Percentiles rank a stretch among this genome's conserved stretches.
Evolutionary conservation across 2,329 filamentous ascomycete species (phyloP).

Genomic region (Graphilbum sp.): DNA sequence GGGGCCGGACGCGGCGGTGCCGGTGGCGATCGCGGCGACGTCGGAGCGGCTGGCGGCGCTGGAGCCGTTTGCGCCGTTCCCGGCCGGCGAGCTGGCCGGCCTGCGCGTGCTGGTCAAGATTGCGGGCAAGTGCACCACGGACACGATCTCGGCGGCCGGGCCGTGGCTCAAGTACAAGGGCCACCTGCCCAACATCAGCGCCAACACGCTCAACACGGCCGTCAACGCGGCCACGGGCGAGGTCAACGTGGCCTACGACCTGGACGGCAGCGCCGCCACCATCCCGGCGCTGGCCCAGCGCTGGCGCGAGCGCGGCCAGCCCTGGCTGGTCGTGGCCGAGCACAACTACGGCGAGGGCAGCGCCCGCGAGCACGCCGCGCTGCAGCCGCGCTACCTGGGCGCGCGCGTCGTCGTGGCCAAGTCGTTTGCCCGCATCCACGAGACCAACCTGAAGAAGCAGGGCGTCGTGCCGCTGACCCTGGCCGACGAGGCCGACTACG

Average conservation of each 20-base stretch:
- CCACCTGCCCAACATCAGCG: slow-evolving; percentile 91
- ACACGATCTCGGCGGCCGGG: slow-evolving; percentile 93
- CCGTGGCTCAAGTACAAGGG: slow-evolving; percentile 99
- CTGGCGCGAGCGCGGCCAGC: slow-evolving; percentile 60
- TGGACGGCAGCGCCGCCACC: slow-evolving; percentile 54
- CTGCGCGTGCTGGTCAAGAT: slow-evolving; percentile 90
- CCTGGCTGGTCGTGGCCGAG: slow-evolving; percentile 92
- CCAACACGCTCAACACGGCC: slow-evolving; percentile 93
- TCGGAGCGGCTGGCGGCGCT: slow-evolving; percentile 82
- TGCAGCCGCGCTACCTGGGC: slow-evolving; percentile 72
- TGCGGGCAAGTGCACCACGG: slow-evolving; percentile 93
- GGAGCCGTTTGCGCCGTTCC: slow-evolving; percentile 80
- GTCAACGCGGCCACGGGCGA: slow-evolving; percentile 84
- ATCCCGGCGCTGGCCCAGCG: slow-evolving; percentile 76
- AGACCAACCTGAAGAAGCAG: slow-evolving; percentile 93
- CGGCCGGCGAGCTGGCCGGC: slow-evolving; percentile 52
- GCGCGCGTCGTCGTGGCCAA: slow-evolving; percentile 68
- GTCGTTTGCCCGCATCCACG: slow-evolving; percentile 78
- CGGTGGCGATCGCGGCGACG: slow-evolving; percentile 68
- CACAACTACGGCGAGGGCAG: slow-evolving; percentile 89
- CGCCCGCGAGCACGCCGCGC: slow-evolving; percentile 74
- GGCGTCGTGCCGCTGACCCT: slow-evolving; percentile 92
- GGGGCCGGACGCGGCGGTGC: slow-evolving; percentile 50
- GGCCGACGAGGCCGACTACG: slow-evolving; percentile 75
- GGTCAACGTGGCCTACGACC: slow-evolving; percentile 83